Conservation (phyloP, 768 basidiomycete species). For the Vararia minispora region DNA sequence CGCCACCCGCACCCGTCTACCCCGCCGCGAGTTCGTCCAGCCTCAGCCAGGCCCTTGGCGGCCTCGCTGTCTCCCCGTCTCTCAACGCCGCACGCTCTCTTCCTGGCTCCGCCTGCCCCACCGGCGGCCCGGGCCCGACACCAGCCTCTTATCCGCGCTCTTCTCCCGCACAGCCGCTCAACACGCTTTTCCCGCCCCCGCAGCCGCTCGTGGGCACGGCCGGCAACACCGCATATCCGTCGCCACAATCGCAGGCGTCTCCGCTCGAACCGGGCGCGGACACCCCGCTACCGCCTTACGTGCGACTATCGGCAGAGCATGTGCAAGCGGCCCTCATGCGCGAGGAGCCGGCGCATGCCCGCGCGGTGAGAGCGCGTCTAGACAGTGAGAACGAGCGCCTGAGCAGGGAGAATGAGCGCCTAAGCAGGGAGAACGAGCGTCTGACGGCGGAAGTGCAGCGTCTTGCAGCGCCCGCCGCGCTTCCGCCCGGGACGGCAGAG, state of each 20-base stretch:
- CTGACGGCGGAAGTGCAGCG: no score
- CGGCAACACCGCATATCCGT: conserved; percentile 3
- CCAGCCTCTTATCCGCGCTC: conserved; percentile 6
- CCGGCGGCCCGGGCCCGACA: conserved; percentile 1
- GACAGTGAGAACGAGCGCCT: conserved; percentile 11
- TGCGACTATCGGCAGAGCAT: no score
- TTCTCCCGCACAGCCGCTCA: conserved; percentile 5
- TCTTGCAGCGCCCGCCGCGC: no score
- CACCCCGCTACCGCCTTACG: conserved; percentile 1
- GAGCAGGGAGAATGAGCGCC: conserved; percentile 9
- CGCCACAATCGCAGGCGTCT: conserved; percentile 3
- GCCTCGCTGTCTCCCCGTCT: conserved; percentile 7
- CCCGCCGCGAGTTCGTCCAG: conserved; percentile 11
- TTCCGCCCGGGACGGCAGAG: no score
- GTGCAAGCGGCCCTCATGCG: conserved; percentile 10
- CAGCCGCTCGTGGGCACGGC: conserved; percentile 7
- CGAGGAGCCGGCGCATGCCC: conserved; percentile 10
- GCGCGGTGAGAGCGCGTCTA: conserved; percentile 13
- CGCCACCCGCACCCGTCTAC: conserved; percentile 7
- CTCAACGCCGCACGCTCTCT: conserved; percentile 8
- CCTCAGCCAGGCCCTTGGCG: conserved; percentile 12
- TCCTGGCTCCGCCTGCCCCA: conserved; percentile 5
- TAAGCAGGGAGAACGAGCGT: conserved; percentile 3
- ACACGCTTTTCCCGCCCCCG: conserved; percentile 8
- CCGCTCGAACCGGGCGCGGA: conserved; percentile 1